phyloP scores from a whole-genome alignment of 2,329 filamentous ascomycete species.

The Tolypocladium album region DNA sequence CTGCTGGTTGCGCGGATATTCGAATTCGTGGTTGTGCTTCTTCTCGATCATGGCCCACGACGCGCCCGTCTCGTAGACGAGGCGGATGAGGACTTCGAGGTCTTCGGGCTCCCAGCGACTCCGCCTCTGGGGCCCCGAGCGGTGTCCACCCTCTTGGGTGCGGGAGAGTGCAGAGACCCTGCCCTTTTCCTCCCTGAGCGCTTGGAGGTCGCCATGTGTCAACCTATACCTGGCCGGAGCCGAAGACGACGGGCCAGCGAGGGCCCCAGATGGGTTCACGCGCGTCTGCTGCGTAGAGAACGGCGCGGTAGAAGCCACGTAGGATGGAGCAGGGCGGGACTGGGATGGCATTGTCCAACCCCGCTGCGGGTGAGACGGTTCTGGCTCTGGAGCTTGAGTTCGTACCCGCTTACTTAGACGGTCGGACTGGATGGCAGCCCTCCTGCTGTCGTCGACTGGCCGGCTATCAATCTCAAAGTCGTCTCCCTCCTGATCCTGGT shows the following conservation, averaged over 20 bases:
- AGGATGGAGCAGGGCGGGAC: background rate
- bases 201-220: background rate
- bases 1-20: conserved; percentile 38
- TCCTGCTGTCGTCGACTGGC: background rate
- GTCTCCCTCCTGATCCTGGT: background rate
- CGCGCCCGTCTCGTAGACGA: conserved; percentile 21
- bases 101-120: conserved; percentile 33
- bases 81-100: conserved; percentile 26
- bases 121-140: conserved; percentile 12
- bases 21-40: conserved; percentile 23
- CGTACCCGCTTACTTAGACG: background rate
- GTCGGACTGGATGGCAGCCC: background rate
- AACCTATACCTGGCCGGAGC: background rate
- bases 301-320: background rate
- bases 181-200: background rate
- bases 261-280: background rate
- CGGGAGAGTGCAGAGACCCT: background rate
- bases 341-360: no score
- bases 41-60: conserved; percentile 22
- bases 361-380: background rate
- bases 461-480: background rate
- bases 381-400: background rate
- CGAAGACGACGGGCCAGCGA: conserved; percentile 1
- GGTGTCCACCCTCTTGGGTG: background rate
- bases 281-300: background rate